Conservation (phyloP, 202 grass and related monocot species). For the Brachypodium distachyon region DNA sequence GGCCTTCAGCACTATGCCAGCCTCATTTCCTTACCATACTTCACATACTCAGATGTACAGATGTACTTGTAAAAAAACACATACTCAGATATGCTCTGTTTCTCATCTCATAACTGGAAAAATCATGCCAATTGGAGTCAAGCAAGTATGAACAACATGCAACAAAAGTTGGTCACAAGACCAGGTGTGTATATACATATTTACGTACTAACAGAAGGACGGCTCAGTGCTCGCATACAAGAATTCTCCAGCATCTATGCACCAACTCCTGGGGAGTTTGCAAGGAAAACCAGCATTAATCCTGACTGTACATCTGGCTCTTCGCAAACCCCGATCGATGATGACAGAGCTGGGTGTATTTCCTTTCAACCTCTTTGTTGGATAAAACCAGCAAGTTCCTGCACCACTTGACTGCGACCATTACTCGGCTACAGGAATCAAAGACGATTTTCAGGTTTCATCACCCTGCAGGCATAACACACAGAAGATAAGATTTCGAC, state of each 20-base stretch:
- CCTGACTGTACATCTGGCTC: not conserved
- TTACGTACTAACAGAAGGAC: not conserved
- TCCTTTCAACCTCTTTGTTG: too few species aligned
- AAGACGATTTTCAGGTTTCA: not conserved
- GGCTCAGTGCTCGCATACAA: not conserved
- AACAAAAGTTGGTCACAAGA: not conserved
- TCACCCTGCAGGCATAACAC: conserved; percentile 23
- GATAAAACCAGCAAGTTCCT: too few species aligned
- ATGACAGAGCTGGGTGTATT: too few species aligned
- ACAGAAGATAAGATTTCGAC: not conserved
- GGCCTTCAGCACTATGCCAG: too few species aligned
- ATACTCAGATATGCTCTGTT: too few species aligned
- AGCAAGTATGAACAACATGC: not conserved
- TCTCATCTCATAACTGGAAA: too few species aligned
- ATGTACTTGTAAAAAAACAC: too few species aligned
- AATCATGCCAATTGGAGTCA: not conserved
- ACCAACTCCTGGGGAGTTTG: not conserved
- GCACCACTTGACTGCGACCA: too few species aligned
- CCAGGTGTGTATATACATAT: too few species aligned
- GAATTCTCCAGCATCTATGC: not conserved
- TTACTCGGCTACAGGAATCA: not conserved
- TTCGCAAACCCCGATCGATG: not conserved
- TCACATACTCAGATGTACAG: too few species aligned
- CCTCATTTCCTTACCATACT: too few species aligned
- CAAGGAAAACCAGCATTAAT: not conserved